phyloP scores from a whole-genome alignment of 83 land plant species.

The Thuja plicata region DNA sequence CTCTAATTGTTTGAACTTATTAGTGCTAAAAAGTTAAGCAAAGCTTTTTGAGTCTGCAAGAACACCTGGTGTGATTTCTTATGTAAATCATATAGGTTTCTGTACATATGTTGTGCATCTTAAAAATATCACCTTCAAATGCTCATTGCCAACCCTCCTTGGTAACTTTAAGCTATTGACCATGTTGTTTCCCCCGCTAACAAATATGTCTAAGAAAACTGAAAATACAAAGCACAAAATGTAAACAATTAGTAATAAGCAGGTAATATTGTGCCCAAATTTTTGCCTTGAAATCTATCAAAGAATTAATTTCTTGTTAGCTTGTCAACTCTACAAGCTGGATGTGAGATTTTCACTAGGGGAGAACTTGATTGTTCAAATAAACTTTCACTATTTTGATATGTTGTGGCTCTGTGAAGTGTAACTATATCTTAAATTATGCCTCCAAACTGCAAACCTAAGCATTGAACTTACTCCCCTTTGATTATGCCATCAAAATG shows the following conservation, averaged over 20 bases:
- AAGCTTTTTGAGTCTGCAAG: too few species aligned
- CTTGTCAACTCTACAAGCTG: not conserved
- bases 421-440: not conserved
- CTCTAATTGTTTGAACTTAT: too few species aligned
- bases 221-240: not conserved
- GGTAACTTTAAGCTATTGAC: too few species aligned
- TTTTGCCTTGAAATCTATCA: not conserved
- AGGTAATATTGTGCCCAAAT: not conserved
- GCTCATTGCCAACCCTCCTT: too few species aligned
- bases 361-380: not conserved
- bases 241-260: not conserved
- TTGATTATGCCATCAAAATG: too few species aligned
- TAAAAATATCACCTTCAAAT: too few species aligned
- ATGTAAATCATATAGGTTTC: too few species aligned
- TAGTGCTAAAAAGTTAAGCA: too few species aligned
- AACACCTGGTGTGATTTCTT: too few species aligned
- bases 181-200: too few species aligned
- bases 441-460: not conserved
- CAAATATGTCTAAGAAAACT: constrained; percentile 5
- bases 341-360: not conserved
- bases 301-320: not conserved
- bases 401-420: not conserved
- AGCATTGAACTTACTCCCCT: not conserved
- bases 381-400: not conserved
- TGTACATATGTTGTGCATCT: too few species aligned